Conservation (phyloP, 2,329 filamentous ascomycete species). For the Ceratocystis alfenasii region DNA sequence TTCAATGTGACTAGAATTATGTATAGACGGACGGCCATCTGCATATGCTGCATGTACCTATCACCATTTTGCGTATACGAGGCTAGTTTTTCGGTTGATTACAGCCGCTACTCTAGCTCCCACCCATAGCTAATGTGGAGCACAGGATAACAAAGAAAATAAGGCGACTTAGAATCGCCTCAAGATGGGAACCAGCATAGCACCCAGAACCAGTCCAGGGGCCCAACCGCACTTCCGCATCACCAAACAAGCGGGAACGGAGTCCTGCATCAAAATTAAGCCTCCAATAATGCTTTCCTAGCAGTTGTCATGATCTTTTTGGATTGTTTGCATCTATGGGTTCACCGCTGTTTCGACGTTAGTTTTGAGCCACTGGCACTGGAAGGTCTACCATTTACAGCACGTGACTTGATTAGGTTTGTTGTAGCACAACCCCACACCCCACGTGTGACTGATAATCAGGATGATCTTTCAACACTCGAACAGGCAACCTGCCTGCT, state of each 20-base stretch:
- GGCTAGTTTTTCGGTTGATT: neutral
- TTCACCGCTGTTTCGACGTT: neutral
- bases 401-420: neutral
- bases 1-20: neutral
- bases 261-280: neutral
- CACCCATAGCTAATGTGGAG: neutral
- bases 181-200: neutral
- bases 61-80: constrained; percentile 2
- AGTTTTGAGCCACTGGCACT: neutral
- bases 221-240: neutral
- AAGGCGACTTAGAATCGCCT: too few species aligned
- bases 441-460: neutral
- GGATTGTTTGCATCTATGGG: neutral
- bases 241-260: neutral
- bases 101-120: neutral
- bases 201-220: neutral
- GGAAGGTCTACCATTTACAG: neutral
- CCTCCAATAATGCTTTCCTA: neutral
- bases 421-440: neutral
- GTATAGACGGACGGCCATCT: neutral
- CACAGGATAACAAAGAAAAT: neutral
- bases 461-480: neutral
- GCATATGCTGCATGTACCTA: neutral
- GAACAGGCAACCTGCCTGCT: neutral
- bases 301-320: neutral